A percentile compares a stretch with the other conserved stretches of the same genome.
Conservation (phyloP, 1,284 basidiomycete species). For the Fomitopsis betulina region DNA sequence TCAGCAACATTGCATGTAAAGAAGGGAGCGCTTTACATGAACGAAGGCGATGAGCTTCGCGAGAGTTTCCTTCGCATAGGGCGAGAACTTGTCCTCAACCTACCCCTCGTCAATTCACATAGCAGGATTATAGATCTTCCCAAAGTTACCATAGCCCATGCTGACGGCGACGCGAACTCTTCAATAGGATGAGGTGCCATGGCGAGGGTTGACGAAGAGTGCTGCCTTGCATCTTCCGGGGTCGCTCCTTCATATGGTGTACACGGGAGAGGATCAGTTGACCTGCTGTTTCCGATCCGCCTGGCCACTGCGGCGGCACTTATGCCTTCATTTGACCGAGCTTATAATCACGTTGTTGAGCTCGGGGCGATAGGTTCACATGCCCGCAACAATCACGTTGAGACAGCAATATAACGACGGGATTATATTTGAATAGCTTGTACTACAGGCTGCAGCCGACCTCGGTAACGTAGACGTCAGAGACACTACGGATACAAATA, state of each 20-base stretch:
- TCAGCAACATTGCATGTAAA: neutral
- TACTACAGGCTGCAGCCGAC: neutral
- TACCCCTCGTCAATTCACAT: slow-evolving; percentile 25
- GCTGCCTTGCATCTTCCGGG: slow-evolving; percentile 1
- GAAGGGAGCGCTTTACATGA: slow-evolving; percentile 49
- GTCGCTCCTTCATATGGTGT: neutral
- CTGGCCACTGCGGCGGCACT: neutral
- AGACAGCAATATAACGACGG: neutral
- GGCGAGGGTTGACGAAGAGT: slow-evolving; percentile 12
- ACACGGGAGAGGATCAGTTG: slow-evolving; percentile 3
- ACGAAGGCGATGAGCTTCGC: slow-evolving; percentile 83
- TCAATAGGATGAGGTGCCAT: slow-evolving; percentile 65
- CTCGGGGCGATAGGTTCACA: neutral
- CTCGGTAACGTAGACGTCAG: neutral
- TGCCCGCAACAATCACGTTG: neutral
- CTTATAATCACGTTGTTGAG: neutral
- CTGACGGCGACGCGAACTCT: slow-evolving; percentile 71
- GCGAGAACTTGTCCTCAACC: slow-evolving; percentile 90
- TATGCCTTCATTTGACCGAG: neutral
- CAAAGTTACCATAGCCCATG: slow-evolving; percentile 69
- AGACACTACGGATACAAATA: neutral
- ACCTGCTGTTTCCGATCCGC: neutral
- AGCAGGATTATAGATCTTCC: neutral
- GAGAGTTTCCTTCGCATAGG: slow-evolving; percentile 83
- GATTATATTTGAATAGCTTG: neutral